Conservation (phyloP, 768 basidiomycete genomes). For the Boletus bicolor region DNA sequence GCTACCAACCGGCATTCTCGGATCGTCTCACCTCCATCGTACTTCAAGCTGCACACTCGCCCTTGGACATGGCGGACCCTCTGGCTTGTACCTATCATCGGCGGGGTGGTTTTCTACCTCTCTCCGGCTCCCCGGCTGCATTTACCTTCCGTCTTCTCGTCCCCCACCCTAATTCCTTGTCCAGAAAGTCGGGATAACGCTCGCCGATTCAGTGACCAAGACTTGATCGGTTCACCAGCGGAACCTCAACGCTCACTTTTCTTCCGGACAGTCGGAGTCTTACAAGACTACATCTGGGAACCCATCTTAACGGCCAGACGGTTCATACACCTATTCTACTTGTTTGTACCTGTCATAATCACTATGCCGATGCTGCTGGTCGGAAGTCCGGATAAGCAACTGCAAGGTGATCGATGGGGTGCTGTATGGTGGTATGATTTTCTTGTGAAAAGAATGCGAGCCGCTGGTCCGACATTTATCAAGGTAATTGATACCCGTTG, state of each 20-base stretch:
- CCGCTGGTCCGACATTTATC: constrained; percentile 94
- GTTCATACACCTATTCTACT: constrained; percentile 75
- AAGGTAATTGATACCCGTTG: constrained; percentile 56
- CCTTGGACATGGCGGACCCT: constrained; percentile 27
- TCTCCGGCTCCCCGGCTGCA: constrained; percentile 41
- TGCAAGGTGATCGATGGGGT: constrained; percentile 82
- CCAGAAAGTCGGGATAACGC: constrained; percentile 10
- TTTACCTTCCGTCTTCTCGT: constrained; percentile 48
- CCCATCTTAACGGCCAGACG: constrained; percentile 79
- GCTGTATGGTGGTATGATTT: constrained; percentile 98
- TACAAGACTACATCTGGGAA: constrained; percentile 70
- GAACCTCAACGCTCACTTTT: constrained; percentile 53
- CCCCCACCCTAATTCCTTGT: constrained; percentile 48
- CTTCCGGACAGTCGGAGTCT: constrained; percentile 41
- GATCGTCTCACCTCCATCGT: constrained; percentile 11
- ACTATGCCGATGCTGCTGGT: constrained; percentile 80
- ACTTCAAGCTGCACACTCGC: constrained; percentile 25
- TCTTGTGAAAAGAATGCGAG: constrained; percentile 84
- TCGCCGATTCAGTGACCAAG: constrained; percentile 22
- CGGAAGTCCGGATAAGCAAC: constrained; percentile 49
- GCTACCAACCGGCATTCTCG: neutral
- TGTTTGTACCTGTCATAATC: constrained; percentile 88
- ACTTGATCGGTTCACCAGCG: constrained; percentile 62
- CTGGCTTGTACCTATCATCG: constrained; percentile 58
- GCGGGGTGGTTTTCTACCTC: constrained; percentile 51